phyloP scores from a whole-genome alignment of 768 basidiomycete species.

The Suillus clintonianus region DNA sequence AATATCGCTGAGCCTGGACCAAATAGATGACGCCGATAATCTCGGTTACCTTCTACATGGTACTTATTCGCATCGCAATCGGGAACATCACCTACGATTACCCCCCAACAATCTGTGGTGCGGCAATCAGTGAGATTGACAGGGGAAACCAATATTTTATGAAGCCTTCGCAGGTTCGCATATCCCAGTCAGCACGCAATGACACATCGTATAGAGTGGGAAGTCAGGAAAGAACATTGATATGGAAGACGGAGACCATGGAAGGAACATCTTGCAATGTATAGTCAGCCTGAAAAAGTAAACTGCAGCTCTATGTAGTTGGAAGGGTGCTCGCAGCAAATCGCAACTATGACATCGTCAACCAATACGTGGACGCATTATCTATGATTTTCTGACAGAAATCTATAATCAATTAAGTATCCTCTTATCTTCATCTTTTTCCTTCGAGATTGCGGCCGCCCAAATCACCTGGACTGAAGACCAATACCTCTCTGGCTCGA shows the following conservation, averaged over 20 bases:
- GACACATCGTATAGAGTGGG: not conserved
- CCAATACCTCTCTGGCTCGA: constrained; percentile 32
- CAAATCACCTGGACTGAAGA: constrained; percentile 22
- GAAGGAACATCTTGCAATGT: not conserved
- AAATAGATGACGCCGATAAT: too few relatives aligned
- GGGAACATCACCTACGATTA: too few relatives aligned
- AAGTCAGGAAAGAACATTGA: not conserved
- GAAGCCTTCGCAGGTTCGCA: not conserved
- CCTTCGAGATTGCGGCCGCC: constrained; percentile 14
- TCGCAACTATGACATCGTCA: not conserved
- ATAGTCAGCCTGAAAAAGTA: not conserved
- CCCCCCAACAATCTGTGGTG: too few relatives aligned
- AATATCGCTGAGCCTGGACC: too few relatives aligned
- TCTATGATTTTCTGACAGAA: not conserved
- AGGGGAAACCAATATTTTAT: too few relatives aligned
- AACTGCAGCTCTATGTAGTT: not conserved
- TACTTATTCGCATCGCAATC: too few relatives aligned
- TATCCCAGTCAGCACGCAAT: not conserved
- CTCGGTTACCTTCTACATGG: too few relatives aligned
- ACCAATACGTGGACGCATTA: not conserved
- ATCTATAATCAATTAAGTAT: not conserved
- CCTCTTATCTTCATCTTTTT: not conserved
- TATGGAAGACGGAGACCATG: too few relatives aligned
- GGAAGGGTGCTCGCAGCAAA: not conserved
- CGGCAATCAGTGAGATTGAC: too few relatives aligned